Base-by-base conservation (phyloP, 2,329 filamentous ascomycete species). In the Hymenoscyphus fructigenus region DNA sequence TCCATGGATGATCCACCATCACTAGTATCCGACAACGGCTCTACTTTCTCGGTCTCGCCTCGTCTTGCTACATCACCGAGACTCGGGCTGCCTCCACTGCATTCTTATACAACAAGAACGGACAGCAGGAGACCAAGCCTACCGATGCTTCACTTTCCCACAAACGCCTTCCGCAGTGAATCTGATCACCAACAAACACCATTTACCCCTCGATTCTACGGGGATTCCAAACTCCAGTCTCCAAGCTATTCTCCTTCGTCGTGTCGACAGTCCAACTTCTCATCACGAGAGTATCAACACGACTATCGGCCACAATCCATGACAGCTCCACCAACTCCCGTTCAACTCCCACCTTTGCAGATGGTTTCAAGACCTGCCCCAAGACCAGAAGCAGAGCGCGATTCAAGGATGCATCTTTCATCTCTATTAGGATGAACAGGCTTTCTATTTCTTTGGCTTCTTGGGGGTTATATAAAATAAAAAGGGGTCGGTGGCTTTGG, bases 21-120 rank as follows among this genome's bases (percentile, higher is more conserved):
- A 1, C 82, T 92, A 67, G 82, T 91, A 59, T 92, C 91, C 0
- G 91, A 95, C 75, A 80, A 81, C 32, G 84, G 84, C 67, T 89
- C 88, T 1, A 82, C 84, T 63, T 85, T 86, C 74, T 87, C 87
- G 3, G 83, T 83, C 34, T 89, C 88, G 12, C 85, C 86, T 17
- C 69, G 72, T 1, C 59, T 74, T 26, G 69, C 71, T 26, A 67
- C 69, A 3, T 75, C 75, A 10, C 74, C 75, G 1, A 63, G 69
- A 10, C 62, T 75, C 57, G 75, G 74, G 41, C 70, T 76, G 7
- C 74, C 74, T 53, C 75, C 74, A 20, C 67, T 76, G 14, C 65
- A 63, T 23, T 62, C 61, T 9, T 69, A 65, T 55, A 32, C 66
- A n/a, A 12, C 20, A 26, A 55, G 67, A 44, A 32, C 57, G 7